These are phyloP conservation scores for Pichia sp. DNA, from an alignment of 1,139 yeast species.

Conservation along the genomic window DNA sequence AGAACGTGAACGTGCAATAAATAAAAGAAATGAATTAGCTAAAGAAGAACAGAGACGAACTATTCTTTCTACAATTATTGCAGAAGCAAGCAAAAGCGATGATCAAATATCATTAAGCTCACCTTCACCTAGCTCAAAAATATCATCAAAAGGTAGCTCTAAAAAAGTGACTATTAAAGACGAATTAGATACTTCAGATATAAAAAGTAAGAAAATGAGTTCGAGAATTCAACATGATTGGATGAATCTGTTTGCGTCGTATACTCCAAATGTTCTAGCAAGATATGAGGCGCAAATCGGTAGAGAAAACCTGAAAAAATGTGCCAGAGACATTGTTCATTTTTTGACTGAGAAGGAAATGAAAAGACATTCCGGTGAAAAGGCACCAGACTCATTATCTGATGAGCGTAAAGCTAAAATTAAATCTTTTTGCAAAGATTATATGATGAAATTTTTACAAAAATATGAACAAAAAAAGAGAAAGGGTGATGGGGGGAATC, in stretches of 20 bases:
- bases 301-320: constrained; percentile 64
- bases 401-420: constrained; percentile 62
- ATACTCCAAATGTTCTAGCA: constrained; percentile 74
- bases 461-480: constrained; percentile 40
- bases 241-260: constrained; percentile 60
- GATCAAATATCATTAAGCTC: background rate
- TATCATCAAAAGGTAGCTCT: background rate
- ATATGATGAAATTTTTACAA: constrained; percentile 67
- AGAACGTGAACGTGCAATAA: constrained; percentile 23
- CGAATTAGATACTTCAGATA: background rate
- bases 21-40: constrained; percentile 20
- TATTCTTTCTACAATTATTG: constrained; percentile 25
- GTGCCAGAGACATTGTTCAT: constrained; percentile 72
- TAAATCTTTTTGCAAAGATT: constrained; percentile 53
- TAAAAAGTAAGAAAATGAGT: background rate
- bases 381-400: constrained; percentile 53
- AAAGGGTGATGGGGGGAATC: background rate
- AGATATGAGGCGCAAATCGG: constrained; percentile 62
- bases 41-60: constrained; percentile 20
- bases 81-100: constrained; percentile 22
- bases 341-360: constrained; percentile 59
- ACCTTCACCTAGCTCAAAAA: background rate
- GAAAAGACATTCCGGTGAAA: constrained; percentile 31
- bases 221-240: constrained; percentile 30
- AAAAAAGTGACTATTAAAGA: background rate